Percentiles rank a stretch among this genome's conserved stretches.
phyloP scores from a whole-genome alignment of 192 early-diverging fungal species.

The Rhizophagus clarus region DNA sequence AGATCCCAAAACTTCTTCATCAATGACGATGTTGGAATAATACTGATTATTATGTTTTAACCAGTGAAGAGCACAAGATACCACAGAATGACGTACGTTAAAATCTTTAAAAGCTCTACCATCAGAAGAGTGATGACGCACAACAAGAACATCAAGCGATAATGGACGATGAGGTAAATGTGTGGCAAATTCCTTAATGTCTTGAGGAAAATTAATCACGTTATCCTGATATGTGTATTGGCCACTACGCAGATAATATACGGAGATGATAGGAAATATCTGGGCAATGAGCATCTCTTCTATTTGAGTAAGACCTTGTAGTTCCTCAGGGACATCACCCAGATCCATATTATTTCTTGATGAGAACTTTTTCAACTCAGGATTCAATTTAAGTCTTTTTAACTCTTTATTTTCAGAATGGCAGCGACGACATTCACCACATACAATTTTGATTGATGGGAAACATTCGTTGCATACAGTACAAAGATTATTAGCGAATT shows the following conservation, averaged over 20 bases:
- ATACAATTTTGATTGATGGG: no score
- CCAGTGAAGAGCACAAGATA: neutral
- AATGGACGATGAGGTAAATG: neutral
- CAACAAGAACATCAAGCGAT: slow-evolving; percentile 7
- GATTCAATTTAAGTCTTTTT: no score
- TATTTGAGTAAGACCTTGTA: slow-evolving; percentile 7
- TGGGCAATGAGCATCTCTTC: slow-evolving; percentile 10
- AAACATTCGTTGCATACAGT: no score
- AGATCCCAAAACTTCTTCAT: neutral
- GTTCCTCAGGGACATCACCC: slow-evolving; percentile 4
- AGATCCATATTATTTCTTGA: slow-evolving; percentile 4
- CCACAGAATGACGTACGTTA: neutral
- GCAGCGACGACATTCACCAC: no score
- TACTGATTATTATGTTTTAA: slow-evolving; percentile 14
- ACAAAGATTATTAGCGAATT: no score
- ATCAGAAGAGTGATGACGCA: neutral
- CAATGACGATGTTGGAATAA: slow-evolving; percentile 9
- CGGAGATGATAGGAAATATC: neutral
- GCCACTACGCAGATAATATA: neutral
- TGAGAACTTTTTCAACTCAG: slow-evolving; percentile 5
- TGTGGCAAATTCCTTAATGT: neutral
- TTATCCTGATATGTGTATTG: slow-evolving; percentile 1
- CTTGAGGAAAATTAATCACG: slow-evolving; percentile 16
- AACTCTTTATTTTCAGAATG: no score
- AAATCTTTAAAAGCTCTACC: neutral